phyloP scores from a whole-genome alignment of 129 eudicot genomes.

The Helianthus annuus region HanXRQr2.0-SUNRISE NC_035438.2:121636825-121637324 shows the following conservation, averaged over 20 bases:
- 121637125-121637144: slow-evolving; percentile 78
- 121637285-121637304: too few species aligned
- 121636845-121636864: too few species aligned
- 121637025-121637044: background rate
- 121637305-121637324: too few species aligned
- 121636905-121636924: background rate
- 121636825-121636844: too few species aligned
- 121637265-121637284: too few species aligned
- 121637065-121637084: background rate
- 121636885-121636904: slow-evolving; percentile 84
- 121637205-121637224: too few species aligned
- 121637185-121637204: too few species aligned
- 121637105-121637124: slow-evolving; percentile 78
- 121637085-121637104: background rate
- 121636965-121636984: background rate
- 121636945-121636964: background rate
- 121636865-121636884: too few species aligned
- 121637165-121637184: too few species aligned
- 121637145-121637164: too few species aligned
- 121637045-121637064: background rate
- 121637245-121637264: too few species aligned
- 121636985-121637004: background rate
- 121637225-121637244: too few species aligned
- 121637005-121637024: background rate
- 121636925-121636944: slow-evolving; percentile 18